Evolutionary conservation across 768 basidiomycete genomes (phyloP).

Genomic region (Dentipellis fragilis): DNA sequence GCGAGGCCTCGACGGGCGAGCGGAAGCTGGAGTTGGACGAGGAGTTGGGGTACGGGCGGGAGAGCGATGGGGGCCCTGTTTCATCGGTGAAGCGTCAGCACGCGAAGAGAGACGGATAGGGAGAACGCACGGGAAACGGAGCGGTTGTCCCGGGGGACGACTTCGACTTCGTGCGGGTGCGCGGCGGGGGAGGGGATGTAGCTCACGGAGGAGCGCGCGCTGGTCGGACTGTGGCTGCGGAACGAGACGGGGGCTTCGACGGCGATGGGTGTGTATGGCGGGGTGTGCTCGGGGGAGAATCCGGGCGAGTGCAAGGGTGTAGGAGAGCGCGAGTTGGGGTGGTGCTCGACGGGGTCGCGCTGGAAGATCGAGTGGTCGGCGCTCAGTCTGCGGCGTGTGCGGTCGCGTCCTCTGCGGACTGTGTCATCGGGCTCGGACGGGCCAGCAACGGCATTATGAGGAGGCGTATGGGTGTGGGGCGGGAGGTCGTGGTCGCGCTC

Average conservation of each 20-base stretch:
- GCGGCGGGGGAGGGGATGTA: background rate
- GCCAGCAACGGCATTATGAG: background rate
- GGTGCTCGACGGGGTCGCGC: slow-evolving; percentile 19
- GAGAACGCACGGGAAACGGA: slow-evolving; percentile 2
- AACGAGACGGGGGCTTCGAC: background rate
- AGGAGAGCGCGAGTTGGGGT: slow-evolving; percentile 15
- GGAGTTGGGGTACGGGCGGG: background rate
- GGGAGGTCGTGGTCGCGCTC: slow-evolving; percentile 16
- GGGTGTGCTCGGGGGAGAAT: background rate
- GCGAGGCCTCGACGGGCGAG: background rate
- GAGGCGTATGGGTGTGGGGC: background rate
- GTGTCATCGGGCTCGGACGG: background rate
- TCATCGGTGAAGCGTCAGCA: background rate
- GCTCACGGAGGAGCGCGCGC: background rate
- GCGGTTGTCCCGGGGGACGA: background rate
- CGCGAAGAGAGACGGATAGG: background rate
- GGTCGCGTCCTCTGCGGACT: slow-evolving; percentile 16
- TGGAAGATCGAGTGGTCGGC: slow-evolving; percentile 23
- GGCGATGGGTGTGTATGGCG: background rate
- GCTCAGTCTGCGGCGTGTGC: slow-evolving; percentile 19
- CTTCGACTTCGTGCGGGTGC: background rate
- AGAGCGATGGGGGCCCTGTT: background rate
- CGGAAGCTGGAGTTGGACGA: background rate
- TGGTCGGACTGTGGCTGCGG: background rate
- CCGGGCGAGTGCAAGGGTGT: slow-evolving; percentile 25